These are phyloP conservation scores for Naumovozyma castellii DNA, from an alignment of 805 yeast genomes.

Conservation along the genomic window DNA sequence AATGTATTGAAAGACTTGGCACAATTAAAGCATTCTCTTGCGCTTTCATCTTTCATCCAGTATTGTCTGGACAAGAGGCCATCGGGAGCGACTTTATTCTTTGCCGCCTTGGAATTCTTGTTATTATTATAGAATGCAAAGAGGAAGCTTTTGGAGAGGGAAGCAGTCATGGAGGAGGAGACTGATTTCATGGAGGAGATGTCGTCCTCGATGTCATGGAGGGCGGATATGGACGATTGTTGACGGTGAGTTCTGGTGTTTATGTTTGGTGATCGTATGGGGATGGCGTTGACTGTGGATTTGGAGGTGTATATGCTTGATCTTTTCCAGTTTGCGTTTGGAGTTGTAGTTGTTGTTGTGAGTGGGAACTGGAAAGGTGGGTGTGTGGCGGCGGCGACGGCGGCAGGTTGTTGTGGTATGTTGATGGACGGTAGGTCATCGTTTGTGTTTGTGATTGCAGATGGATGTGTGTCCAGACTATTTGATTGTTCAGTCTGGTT, in stretches of 20 bases:
- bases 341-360: no score
- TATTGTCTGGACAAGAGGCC: constrained; percentile 48
- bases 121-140: constrained; percentile 33
- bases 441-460: no score
- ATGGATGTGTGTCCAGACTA: no score
- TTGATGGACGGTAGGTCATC: no score
- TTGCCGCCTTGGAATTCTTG: constrained; percentile 20
- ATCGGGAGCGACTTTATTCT: constrained; percentile 15
- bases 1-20: constrained; percentile 73
- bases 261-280: no score
- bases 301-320: constrained; percentile 30
- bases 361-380: no score
- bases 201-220: constrained; percentile 18
- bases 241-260: constrained; percentile 19
- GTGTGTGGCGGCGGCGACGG: no score
- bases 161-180: constrained; percentile 35
- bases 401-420: no score
- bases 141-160: constrained; percentile 34
- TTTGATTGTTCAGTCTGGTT: no score
- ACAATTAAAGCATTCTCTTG: constrained; percentile 79
- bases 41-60: constrained; percentile 95
- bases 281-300: constrained; percentile 28
- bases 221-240: not conserved
- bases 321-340: constrained; percentile 20
- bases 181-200: constrained; percentile 29